These are phyloP conservation scores for Penicillium longicatenatum DNA, from an alignment of 495 filamentous ascomycete genomes.

Conservation along the genomic window DNA sequence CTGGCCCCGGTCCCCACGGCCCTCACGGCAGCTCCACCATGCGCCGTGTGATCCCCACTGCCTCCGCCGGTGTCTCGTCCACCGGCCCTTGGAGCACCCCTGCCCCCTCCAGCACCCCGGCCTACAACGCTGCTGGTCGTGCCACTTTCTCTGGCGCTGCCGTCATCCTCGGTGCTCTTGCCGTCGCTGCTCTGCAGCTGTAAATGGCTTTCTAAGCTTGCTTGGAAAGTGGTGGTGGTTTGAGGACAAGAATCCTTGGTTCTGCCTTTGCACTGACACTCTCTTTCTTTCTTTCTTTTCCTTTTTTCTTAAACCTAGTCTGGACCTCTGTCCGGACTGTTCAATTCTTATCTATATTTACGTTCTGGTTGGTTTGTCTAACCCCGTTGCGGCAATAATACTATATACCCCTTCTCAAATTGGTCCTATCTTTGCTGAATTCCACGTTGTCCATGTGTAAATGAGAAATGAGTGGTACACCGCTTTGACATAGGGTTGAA, in stretches of 20 bases:
- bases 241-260: neutral
- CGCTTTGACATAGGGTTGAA: too few relatives aligned
- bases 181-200: constrained; percentile 26
- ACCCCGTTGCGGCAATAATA: too few relatives aligned
- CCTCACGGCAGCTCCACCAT: constrained; percentile 12
- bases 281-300: neutral
- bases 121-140: constrained; percentile 33
- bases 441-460: too few relatives aligned
- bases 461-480: too few relatives aligned
- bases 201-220: constrained; percentile 14
- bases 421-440: too few relatives aligned
- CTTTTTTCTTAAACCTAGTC: neutral
- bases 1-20: constrained; percentile 3
- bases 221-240: neutral
- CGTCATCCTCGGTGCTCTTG: constrained; percentile 26
- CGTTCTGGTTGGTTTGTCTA: too few relatives aligned
- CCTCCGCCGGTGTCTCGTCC: constrained; percentile 12
- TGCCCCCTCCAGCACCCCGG: constrained; percentile 14
- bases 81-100: constrained; percentile 1
- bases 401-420: too few relatives aligned
- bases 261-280: neutral
- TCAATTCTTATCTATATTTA: neutral
- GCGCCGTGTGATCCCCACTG: constrained; percentile 11
- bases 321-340: neutral
- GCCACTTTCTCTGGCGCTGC: constrained; percentile 30